phyloP scores from a whole-genome alignment of 305 asterid species.

The Fraxinus latifolia region DNA sequence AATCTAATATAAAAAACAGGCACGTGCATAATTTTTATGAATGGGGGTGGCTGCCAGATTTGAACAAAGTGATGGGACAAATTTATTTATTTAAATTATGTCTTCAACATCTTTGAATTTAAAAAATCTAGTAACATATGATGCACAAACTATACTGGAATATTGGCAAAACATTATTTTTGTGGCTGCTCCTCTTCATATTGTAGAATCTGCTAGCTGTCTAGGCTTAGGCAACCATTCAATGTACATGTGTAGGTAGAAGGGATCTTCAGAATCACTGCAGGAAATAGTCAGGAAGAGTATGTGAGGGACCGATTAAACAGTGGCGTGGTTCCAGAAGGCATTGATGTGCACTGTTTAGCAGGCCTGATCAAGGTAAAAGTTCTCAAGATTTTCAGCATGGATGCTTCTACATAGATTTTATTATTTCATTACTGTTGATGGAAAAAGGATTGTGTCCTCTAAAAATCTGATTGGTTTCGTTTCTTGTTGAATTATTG shows the following conservation, averaged over 20 bases:
- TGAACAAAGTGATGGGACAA: background rate
- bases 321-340: slow-evolving; percentile 76
- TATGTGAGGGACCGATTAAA: slow-evolving; percentile 81
- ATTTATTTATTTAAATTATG: background rate
- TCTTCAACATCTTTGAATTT: background rate
- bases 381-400: background rate
- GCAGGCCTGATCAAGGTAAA: slow-evolving; percentile 89
- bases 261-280: slow-evolving; percentile 94
- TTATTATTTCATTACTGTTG: background rate
- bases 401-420: slow-evolving; percentile 8
- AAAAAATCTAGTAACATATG: background rate
- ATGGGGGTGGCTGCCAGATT: background rate
- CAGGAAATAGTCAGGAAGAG: slow-evolving; percentile 96
- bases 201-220: background rate
- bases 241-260: slow-evolving; percentile 64
- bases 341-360: slow-evolving; percentile 89
- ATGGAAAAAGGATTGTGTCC: background rate
- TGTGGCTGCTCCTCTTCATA: background rate
- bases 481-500: background rate
- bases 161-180: slow-evolving; percentile 1
- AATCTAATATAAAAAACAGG: background rate
- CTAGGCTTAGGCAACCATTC: slow-evolving; percentile 13
- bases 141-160: background rate
- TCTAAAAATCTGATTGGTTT: background rate
- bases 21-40: background rate